Evolutionary conservation across 2,329 filamentous ascomycete genomes (phyloP).

Genomic region (Pseudogymnoascus sp.): DNA sequence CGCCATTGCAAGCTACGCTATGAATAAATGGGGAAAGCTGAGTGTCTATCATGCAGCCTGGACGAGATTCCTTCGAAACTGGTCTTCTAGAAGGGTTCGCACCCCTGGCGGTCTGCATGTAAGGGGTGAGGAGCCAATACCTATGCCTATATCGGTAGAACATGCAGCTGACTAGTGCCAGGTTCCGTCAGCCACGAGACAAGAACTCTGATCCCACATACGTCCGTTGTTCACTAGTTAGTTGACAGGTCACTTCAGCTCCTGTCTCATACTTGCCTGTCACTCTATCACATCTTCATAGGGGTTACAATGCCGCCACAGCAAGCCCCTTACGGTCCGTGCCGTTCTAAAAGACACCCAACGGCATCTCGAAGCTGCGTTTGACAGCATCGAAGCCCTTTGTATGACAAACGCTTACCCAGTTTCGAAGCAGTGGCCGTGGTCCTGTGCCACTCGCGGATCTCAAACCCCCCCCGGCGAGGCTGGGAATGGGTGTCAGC

Average conservation of each 20-base stretch:
- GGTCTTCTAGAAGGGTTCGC: not conserved
- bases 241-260: not conserved
- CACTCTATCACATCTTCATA: conserved; percentile 1
- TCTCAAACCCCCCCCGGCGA: not conserved
- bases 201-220: not conserved
- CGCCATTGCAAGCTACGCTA: not conserved
- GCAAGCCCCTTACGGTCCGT: not conserved
- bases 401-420: not conserved
- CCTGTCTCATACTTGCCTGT: not conserved
- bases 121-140: not conserved
- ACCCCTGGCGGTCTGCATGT: not conserved
- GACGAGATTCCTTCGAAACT: not conserved
- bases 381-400: not conserved
- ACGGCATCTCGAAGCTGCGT: not conserved
- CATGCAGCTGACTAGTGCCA: not conserved
- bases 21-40: not conserved
- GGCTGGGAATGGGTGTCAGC: conserved; percentile 1
- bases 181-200: not conserved
- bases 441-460: not conserved
- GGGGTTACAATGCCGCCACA: not conserved
- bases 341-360: not conserved
- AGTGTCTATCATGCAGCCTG: not conserved
- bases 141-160: conserved; percentile 1
- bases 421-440: not conserved
- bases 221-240: not conserved